Percentiles rank a stretch among this genome's conserved stretches.
phyloP scores from a whole-genome alignment of 2,329 filamentous ascomycete species.

The Penicillium sp. region DNA sequence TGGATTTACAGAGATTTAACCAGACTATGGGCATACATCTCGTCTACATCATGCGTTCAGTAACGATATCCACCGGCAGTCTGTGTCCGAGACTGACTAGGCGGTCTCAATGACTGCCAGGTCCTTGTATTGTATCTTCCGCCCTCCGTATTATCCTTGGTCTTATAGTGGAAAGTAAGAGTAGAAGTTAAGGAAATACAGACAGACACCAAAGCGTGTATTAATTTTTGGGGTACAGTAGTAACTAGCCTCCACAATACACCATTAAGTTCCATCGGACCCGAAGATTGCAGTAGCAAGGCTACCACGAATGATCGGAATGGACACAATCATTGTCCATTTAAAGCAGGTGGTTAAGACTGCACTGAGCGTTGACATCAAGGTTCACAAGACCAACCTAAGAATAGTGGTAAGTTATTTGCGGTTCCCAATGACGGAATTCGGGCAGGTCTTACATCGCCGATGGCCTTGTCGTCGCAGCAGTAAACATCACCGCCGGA shows the following conservation, averaged over 20 bases:
- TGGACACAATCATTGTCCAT: background rate
- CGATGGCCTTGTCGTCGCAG: conserved; percentile 3
- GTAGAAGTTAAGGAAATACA: too few species aligned
- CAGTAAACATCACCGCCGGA: conserved; percentile 9
- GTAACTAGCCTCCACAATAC: background rate
- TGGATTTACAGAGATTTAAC: background rate
- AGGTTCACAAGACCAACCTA: conserved; percentile 8
- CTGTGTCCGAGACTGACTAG: too few species aligned
- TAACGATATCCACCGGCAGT: too few species aligned
- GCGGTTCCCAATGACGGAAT: too few species aligned
- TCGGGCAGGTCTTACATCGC: background rate
- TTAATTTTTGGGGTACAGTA: background rate
- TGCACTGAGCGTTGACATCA: conserved; percentile 10
- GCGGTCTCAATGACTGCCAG: too few species aligned
- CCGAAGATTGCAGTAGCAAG: background rate
- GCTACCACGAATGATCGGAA: background rate
- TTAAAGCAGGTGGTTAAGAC: conserved; percentile 11
- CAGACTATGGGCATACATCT: background rate
- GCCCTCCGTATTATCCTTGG: too few species aligned
- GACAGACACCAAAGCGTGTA: background rate
- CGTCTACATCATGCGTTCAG: too few species aligned
- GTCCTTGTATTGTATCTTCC: too few species aligned
- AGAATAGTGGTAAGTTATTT: background rate
- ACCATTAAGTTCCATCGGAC: background rate
- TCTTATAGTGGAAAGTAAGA: too few species aligned